Percentiles rank a stretch among this genome's conserved stretches.
phyloP scores from a whole-genome alignment of 768 basidiomycete species.

The Panus rudis region DNA sequence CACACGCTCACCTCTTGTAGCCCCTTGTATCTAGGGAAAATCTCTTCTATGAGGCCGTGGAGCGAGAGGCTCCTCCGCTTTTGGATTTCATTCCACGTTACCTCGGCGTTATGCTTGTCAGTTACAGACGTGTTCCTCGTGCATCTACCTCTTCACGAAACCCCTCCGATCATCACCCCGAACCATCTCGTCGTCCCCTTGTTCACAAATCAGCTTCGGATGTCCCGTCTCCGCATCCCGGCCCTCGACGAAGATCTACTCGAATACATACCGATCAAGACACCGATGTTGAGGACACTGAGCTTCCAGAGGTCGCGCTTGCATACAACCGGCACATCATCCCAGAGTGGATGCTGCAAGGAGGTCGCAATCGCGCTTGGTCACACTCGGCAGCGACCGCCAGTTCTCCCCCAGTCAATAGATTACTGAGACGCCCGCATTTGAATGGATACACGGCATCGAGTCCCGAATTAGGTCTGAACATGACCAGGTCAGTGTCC shows the following conservation, averaged over 20 bases:
- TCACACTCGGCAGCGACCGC: slow-evolving; percentile 33
- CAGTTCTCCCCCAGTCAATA: slow-evolving; percentile 23
- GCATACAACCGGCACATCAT: slow-evolving; percentile 95
- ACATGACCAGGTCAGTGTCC: slow-evolving; percentile 33
- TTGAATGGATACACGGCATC: slow-evolving; percentile 55
- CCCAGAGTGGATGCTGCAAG: slow-evolving; percentile 81
- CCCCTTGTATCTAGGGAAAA: slow-evolving; percentile 96
- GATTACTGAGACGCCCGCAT: slow-evolving; percentile 34
- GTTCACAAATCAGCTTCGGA: slow-evolving; percentile 24
- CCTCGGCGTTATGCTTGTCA: slow-evolving; percentile 97
- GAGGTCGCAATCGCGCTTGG: slow-evolving; percentile 34
- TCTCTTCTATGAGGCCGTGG: slow-evolving; percentile 95
- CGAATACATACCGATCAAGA: slow-evolving; percentile 37
- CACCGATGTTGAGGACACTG: slow-evolving; percentile 54
- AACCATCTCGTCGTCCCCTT: slow-evolving; percentile 20
- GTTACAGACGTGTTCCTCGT: slow-evolving; percentile 69
- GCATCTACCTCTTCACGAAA: slow-evolving; percentile 11
- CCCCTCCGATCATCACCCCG: slow-evolving; percentile 11
- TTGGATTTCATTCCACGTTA: slow-evolving; percentile 96
- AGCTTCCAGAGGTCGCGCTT: slow-evolving; percentile 90
- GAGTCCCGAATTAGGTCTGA: slow-evolving; percentile 55
- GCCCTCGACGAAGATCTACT: slow-evolving; percentile 11
- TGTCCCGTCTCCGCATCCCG: slow-evolving; percentile 2
- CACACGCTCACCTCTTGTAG: slow-evolving; percentile 47
- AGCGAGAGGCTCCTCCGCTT: slow-evolving; percentile 86